These are phyloP conservation scores for Dispira parvispora DNA, from an alignment of 192 early-diverging fungal species.

Conservation along the genomic window DNA sequence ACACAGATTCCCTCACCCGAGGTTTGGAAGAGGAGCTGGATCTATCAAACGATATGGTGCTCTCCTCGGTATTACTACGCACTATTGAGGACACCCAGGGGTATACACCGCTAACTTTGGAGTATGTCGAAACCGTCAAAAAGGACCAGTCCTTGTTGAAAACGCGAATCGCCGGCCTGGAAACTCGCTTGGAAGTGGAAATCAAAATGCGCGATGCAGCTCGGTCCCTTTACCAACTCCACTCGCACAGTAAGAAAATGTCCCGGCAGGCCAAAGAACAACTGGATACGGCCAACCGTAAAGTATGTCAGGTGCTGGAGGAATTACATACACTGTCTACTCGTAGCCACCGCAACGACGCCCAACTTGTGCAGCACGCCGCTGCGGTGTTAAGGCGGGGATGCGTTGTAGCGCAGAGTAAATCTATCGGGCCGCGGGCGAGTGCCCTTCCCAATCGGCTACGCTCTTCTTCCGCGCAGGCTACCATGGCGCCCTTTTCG, in stretches of 20 bases:
- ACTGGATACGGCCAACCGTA: slow-evolving; percentile 28
- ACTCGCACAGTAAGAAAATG: slow-evolving; percentile 32
- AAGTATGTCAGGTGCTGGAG: slow-evolving; percentile 31
- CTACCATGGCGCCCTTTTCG: no score
- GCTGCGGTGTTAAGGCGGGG: slow-evolving; percentile 25
- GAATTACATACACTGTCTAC: slow-evolving; percentile 31
- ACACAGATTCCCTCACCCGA: neutral
- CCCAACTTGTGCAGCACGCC: slow-evolving; percentile 32
- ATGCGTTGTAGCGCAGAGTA: neutral
- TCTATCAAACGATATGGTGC: slow-evolving; percentile 24
- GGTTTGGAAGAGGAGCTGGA: slow-evolving; percentile 13
- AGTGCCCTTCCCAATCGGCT: no score
- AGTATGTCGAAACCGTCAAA: slow-evolving; percentile 35
- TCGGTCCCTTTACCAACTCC: slow-evolving; percentile 30
- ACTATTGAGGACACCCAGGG: slow-evolving; percentile 35
- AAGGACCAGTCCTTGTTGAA: slow-evolving; percentile 35
- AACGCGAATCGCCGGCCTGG: slow-evolving; percentile 25
- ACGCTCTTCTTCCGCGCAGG: no score
- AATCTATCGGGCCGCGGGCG: no score
- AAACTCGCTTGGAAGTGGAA: slow-evolving; percentile 30
- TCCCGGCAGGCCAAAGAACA: slow-evolving; percentile 32
- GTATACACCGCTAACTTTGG: slow-evolving; percentile 30
- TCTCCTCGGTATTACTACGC: slow-evolving; percentile 31
- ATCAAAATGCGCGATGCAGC: slow-evolving; percentile 41
- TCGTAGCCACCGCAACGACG: slow-evolving; percentile 24